Evolutionary conservation across 164 flowering plant genomes (phyloP), one percentile per base, ranked within the genome.

Genomic region (Amborella trichopoda): DNA sequence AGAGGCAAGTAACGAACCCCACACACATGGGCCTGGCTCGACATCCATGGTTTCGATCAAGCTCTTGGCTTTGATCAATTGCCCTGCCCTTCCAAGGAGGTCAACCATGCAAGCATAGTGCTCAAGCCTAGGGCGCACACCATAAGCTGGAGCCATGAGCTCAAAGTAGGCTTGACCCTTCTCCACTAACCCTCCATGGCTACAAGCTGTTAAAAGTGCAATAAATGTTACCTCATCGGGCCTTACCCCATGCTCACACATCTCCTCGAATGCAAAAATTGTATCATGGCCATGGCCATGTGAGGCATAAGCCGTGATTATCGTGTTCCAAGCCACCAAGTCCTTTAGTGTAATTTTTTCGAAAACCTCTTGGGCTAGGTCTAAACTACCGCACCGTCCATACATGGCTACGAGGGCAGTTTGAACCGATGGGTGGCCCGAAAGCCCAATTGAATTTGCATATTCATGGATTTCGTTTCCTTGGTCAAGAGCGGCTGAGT

Each of bases 1-100:
- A 13, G 87, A 76, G 28, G 80, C 70, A 40, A 82, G 59, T 26
- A 82, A 52, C 17, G 87, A 63, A 53, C 81, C 75, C 87, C 81
- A 82, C 20, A 76, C 55, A 46, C 75, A 71, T 1, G 78, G 61
- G 30, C 75, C 74, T 4, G 75, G 46, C 39, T 48, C 57, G 50
- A 71, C 52, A 12, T 69, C 62, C 73, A 68, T 69, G 24, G 17
- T 17, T 34, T 55, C 45, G 27, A 74, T 59, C 5, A 74, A 47
- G n/a, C 67, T 56, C 49, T 56, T 61, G 3, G 75, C 79, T 38
- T 71, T 68, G 24, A 26, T 48, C 46, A 76, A 42, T 24, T 59
- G 44, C 36, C 78, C 78, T 12, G 74, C 72, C 20, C 83, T 75
- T 4, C 77, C 72, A 34, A 76, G 36, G 21, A 74, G 71, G 61